Percentiles rank a stretch among this genome's conserved stretches.
Conservation (phyloP, 331 rosid species). For the Quercus tomentella region DNA sequence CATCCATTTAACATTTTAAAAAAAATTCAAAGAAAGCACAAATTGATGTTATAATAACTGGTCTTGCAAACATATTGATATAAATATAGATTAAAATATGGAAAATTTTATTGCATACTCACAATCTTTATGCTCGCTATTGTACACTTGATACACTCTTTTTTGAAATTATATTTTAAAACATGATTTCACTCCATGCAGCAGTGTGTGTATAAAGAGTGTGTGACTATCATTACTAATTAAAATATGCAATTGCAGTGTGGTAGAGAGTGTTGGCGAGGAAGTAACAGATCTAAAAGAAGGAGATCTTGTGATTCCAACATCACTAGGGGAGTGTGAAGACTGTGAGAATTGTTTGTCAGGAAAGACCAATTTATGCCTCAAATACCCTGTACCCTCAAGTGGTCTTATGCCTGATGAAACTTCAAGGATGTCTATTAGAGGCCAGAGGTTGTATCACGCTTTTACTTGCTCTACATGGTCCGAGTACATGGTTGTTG, state of each 20-base stretch:
- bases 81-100: no score
- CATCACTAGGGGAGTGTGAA: conserved; percentile 42
- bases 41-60: no score
- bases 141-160: no score
- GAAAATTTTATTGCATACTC: no score
- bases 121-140: fast-evolving
- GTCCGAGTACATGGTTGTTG: conserved; percentile 52
- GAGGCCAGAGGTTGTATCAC: conserved; percentile 35
- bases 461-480: conserved; percentile 39
- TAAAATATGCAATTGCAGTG: conserved; percentile 18
- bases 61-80: no score
- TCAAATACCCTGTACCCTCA: conserved; percentile 21
- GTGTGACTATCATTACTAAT: no score
- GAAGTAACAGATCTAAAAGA: conserved; percentile 27
- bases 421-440: conserved; percentile 40
- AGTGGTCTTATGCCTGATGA: conserved; percentile 42
- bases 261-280: conserved; percentile 49
- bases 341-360: conserved; percentile 57
- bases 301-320: conserved; percentile 58
- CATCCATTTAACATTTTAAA: no score
- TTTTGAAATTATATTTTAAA: no score
- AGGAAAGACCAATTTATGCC: conserved; percentile 43
- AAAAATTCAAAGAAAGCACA: no score
- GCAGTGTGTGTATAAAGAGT: no score
- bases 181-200: no score